Conservation (phyloP, 75 land plant species). For the Azolla pinnata region DNA sequence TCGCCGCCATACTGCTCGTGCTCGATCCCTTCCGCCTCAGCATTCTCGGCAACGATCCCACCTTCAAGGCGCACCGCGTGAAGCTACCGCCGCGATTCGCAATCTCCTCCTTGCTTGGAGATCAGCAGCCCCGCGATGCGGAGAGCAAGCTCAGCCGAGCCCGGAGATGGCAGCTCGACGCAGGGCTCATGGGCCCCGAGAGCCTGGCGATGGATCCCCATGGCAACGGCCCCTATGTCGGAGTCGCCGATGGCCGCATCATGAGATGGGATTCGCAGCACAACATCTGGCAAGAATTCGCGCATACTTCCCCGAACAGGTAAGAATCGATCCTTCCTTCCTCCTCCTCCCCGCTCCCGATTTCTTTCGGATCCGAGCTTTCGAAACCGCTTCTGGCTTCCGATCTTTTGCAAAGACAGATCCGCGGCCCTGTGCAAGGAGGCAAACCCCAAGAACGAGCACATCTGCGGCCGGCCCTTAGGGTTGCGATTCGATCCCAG, state of each 20-base stretch:
- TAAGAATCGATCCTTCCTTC: no score
- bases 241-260: slow-evolving; percentile 83
- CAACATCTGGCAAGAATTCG: slow-evolving; percentile 52
- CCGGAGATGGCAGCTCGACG: slow-evolving; percentile 33
- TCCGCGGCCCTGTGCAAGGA: no score
- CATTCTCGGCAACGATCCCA: slow-evolving; percentile 2
- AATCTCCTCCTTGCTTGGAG: slow-evolving; percentile 26
- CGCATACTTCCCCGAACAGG: slow-evolving; percentile 67
- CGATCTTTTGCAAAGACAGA: no score
- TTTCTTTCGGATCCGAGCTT: no score
- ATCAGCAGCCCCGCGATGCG: slow-evolving; percentile 29
- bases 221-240: slow-evolving; percentile 85
- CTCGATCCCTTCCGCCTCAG: slow-evolving; percentile 5
- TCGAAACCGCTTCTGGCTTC: no score
- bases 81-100: slow-evolving; percentile 10
- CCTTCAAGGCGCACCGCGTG: background rate
- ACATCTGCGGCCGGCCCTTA: slow-evolving; percentile 67
- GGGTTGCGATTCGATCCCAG: slow-evolving; percentile 52
- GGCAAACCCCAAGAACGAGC: slow-evolving; percentile 25
- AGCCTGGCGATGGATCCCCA: slow-evolving; percentile 67
- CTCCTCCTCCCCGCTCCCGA: no score
- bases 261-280: slow-evolving; percentile 56
- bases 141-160: slow-evolving; percentile 44
- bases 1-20: background rate
- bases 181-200: slow-evolving; percentile 81